Conservation (phyloP, 2,329 filamentous ascomycete species). For the Alternaria arborescens region DNA sequence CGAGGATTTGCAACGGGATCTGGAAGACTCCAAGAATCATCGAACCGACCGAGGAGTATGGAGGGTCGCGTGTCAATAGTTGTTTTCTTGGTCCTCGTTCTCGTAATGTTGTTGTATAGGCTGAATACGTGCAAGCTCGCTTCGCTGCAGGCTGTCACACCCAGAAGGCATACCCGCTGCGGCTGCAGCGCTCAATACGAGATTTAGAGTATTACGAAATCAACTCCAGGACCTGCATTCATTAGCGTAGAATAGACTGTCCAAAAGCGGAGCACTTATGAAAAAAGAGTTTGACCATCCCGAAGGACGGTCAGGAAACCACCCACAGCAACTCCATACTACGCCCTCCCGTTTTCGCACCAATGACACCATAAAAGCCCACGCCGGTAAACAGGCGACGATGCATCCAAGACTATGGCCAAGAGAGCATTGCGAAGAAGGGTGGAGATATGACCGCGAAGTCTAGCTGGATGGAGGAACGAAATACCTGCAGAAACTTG, state of each 20-base stretch:
- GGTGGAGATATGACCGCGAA: slow-evolving; percentile 21
- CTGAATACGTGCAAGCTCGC: slow-evolving; percentile 22
- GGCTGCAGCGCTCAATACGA: slow-evolving; percentile 15
- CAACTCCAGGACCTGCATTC: not conserved
- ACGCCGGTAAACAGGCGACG: slow-evolving; percentile 3
- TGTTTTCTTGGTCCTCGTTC: slow-evolving; percentile 10
- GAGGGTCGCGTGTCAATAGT: not conserved
- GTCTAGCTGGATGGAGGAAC: slow-evolving; percentile 14
- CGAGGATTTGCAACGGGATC: not conserved
- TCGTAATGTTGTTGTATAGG: slow-evolving; percentile 12
- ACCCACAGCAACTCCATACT: slow-evolving; percentile 25
- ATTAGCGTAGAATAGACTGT: slow-evolving; percentile 38
- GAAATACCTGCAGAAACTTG: slow-evolving; percentile 15
- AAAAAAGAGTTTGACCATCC: slow-evolving; percentile 46
- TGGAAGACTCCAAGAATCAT: not conserved
- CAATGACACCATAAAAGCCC: slow-evolving; percentile 11
- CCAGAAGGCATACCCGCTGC: slow-evolving; percentile 2
- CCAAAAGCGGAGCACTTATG: slow-evolving; percentile 49
- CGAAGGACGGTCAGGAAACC: slow-evolving; percentile 31
- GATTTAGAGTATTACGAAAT: not conserved
- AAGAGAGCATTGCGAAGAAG: slow-evolving; percentile 25
- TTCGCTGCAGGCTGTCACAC: slow-evolving; percentile 15
- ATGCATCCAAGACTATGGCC: slow-evolving; percentile 30
- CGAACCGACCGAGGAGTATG: not conserved
- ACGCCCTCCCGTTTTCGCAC: slow-evolving; percentile 32